Evolutionary conservation across 1,139 yeast species (phyloP), one percentile per base, ranked within the genome.

Genomic region (Arxiozyma slooffiae): DNA sequence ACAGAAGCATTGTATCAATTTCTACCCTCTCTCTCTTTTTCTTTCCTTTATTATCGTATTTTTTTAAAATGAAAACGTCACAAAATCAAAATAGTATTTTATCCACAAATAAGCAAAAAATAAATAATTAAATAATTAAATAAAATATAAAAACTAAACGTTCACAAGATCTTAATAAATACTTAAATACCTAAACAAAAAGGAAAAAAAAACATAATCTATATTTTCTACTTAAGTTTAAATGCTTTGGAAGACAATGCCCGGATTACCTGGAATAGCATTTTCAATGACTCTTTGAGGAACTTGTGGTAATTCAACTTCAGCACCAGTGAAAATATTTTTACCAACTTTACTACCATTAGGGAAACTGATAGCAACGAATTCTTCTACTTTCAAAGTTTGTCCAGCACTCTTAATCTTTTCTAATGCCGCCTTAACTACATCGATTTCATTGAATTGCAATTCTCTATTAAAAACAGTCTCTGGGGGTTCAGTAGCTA

Each of bases 261-360:
- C 96, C 43, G 98, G 98, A 61, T 79, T 78, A 55, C 98, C 98
- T 48, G 98, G 98, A 54, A 86, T 82, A 38, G 98, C 94, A 56
- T 78, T 77, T 55, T 86, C 95, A 53, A 86, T 75, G 52, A 81
- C 78, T 76, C 86, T 89, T 52, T 84, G 80, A 52, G 77, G 73
- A 53, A 78, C 72, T 21, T 30, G 21, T 48, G 77, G 73, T 57
- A 89, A 76, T 57, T 77, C 85, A 51, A 83, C 84, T 51, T 78
- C 80, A 65, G 81, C 85, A 48, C 87, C 92, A 47, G 92, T 79
- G 46, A 79, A 59, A 50, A 86, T 71, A 62, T 87, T 81, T 56
- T 67, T 73, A 58, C 95, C 96, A 52, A 65, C 67, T 49, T 72
- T 74, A 41, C 80, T 67, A 50, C 90, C 92, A 55, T 78, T 76